These are phyloP conservation scores for Castanospermum australe DNA, from an alignment of 306 rosid species.

Conservation along the genomic window DNA sequence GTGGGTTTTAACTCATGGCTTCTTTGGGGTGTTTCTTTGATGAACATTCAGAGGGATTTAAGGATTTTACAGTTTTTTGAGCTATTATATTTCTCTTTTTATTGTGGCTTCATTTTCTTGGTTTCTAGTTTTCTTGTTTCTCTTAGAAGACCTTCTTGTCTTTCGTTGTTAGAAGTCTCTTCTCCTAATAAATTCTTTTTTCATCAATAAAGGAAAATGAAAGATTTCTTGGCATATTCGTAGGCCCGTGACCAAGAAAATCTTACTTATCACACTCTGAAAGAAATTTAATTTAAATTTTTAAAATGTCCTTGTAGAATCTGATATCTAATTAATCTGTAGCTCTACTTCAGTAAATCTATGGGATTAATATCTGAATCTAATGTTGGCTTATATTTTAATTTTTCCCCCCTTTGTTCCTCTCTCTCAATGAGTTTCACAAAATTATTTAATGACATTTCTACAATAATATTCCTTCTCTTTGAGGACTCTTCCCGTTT, in stretches of 20 bases:
- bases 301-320: background rate
- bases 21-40: background rate
- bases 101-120: background rate
- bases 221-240: too few species aligned
- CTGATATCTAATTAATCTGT: constrained; percentile 7
- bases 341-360: background rate
- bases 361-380: background rate
- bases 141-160: background rate
- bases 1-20: background rate
- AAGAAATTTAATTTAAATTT: background rate
- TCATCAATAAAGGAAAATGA: too few species aligned
- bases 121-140: background rate
- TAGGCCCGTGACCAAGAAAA: too few species aligned
- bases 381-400: background rate
- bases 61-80: background rate
- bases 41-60: too few species aligned
- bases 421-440: background rate
- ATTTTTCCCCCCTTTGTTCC: background rate
- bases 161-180: background rate
- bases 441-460: background rate
- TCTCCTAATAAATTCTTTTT: background rate
- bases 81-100: background rate
- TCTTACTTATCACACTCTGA: too few species aligned
- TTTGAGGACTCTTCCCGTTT: background rate
- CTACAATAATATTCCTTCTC: background rate